phyloP scores from a whole-genome alignment of 23 red algal genomes.

The Gracilaria vermiculophylla region DNA sequence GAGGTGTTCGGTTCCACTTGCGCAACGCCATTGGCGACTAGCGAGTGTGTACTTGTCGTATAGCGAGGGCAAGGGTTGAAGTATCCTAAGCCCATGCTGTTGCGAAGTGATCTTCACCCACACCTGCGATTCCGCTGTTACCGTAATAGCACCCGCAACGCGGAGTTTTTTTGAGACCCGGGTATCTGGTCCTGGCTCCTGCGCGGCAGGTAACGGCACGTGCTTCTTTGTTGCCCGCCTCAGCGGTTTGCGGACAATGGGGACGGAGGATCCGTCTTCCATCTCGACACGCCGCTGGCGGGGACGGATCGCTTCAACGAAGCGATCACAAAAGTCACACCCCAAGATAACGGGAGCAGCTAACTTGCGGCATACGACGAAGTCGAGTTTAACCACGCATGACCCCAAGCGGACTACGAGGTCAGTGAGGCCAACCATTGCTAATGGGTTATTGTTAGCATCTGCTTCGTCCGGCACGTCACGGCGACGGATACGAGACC shows the following conservation, averaged over 20 bases:
- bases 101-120: no score
- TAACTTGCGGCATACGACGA: neutral
- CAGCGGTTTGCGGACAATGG: neutral
- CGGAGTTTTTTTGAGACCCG: neutral
- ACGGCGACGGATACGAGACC: neutral
- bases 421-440: neutral
- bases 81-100: no score
- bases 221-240: neutral
- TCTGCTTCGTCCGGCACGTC: neutral
- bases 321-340: neutral
- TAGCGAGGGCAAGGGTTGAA: constrained; percentile 2
- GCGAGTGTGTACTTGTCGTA: neutral
- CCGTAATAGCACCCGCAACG: no score
- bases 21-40: neutral
- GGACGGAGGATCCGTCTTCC: neutral
- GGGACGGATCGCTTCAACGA: neutral
- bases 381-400: neutral
- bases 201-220: neutral
- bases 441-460: neutral
- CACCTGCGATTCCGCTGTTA: no score
- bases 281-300: neutral
- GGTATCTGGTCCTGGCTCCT: neutral
- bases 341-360: neutral
- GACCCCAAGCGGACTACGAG: neutral
- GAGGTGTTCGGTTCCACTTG: neutral